Conservation (phyloP, 148 eudicot species). For the Vaccinium corymbosum region DNA sequence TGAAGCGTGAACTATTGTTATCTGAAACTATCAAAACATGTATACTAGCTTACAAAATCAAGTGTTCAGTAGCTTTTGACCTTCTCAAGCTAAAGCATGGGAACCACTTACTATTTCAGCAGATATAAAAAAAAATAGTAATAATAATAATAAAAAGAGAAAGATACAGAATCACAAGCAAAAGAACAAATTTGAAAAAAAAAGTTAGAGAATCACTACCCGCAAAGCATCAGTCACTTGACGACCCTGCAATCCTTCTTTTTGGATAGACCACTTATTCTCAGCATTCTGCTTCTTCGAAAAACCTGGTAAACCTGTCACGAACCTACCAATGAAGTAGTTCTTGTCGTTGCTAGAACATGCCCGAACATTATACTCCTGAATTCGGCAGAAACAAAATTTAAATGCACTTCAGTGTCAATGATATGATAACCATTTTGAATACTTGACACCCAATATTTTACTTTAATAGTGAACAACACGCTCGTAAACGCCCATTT, state of each 20-base stretch:
- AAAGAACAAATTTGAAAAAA: background rate
- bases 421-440: background rate
- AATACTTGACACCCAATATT: background rate
- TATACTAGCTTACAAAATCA: background rate
- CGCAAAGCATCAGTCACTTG: slow-evolving; percentile 56
- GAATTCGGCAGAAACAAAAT: slow-evolving; percentile 18
- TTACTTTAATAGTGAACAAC: background rate
- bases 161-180: background rate
- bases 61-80: background rate
- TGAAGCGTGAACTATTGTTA: background rate
- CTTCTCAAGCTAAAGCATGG: background rate
- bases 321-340: slow-evolving; percentile 84
- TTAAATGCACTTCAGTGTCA: background rate
- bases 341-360: slow-evolving; percentile 67
- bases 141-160: background rate
- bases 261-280: slow-evolving; percentile 78
- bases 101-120: background rate
- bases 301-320: slow-evolving; percentile 71
- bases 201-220: slow-evolving; percentile 33
- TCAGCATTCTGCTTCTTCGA: slow-evolving; percentile 78
- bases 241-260: slow-evolving; percentile 85
- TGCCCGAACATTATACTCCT: slow-evolving; percentile 90
- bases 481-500: background rate
- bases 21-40: background rate
- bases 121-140: background rate